These are phyloP conservation scores for Phytophthora hybrid DNA, from an alignment of 352 stramenopile genomes.

Conservation along the genomic window DNA sequence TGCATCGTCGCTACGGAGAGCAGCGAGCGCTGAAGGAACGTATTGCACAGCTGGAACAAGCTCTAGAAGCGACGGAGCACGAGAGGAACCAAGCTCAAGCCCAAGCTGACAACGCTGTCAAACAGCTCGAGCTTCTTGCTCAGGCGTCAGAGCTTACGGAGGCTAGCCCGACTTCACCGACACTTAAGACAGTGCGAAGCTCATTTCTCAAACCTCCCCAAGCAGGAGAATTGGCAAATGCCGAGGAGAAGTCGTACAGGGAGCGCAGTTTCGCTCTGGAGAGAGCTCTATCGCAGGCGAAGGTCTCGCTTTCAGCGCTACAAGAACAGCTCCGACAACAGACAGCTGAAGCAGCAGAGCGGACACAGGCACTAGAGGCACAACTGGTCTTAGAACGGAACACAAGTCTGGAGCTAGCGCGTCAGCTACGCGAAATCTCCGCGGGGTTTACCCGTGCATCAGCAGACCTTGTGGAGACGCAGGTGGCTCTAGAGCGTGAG, in stretches of 20 bases:
- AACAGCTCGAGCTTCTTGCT: conserved; percentile 29
- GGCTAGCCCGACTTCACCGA: conserved; percentile 7
- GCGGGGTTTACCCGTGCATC: conserved; percentile 49
- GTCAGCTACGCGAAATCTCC: conserved; percentile 61
- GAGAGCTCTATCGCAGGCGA: conserved; percentile 51
- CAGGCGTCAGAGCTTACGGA: conserved; percentile 13
- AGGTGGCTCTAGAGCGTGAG: conserved; percentile 59
- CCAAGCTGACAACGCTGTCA: conserved; percentile 21
- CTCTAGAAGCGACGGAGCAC: conserved; percentile 39
- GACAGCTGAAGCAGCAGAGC: conserved; percentile 36
- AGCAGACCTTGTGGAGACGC: conserved; percentile 60
- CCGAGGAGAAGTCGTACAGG: conserved; percentile 54
- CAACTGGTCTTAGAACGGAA: conserved; percentile 63
- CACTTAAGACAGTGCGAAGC: conserved; percentile 13
- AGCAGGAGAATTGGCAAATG: conserved; percentile 21
- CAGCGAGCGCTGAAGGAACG: conserved; percentile 62
- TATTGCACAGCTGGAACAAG: conserved; percentile 54
- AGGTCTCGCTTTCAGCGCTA: conserved; percentile 44
- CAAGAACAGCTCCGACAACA: conserved; percentile 44
- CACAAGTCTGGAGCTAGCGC: conserved; percentile 53
- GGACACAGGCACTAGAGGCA: conserved; percentile 54
- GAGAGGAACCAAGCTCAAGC: conserved; percentile 51
- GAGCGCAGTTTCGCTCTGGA: conserved; percentile 69
- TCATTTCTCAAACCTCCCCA: conserved; percentile 17
- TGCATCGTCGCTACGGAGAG: conserved; percentile 78